These are phyloP conservation scores for Pyrenula massariospora DNA, from an alignment of 495 filamentous ascomycete genomes.

Conservation along the genomic window DNA sequence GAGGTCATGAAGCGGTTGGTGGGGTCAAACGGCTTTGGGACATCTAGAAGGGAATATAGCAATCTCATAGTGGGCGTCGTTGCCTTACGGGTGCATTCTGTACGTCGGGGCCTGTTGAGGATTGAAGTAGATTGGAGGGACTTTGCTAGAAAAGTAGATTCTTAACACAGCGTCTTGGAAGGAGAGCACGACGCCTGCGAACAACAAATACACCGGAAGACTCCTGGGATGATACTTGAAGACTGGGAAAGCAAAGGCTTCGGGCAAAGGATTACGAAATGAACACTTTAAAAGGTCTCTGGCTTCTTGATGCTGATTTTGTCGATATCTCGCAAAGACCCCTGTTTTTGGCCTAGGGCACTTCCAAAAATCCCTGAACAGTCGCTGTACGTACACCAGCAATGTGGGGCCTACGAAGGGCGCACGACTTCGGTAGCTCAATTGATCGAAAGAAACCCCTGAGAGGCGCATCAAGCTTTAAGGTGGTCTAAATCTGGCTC, in stretches of 20 bases:
- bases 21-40: slow-evolving; percentile 1
- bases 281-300: neutral
- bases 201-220: neutral
- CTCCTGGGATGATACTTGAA: neutral
- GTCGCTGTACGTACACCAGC: neutral
- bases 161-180: neutral
- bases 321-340: neutral
- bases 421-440: neutral
- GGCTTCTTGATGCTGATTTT: neutral
- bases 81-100: neutral
- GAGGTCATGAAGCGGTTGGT: slow-evolving; percentile 58
- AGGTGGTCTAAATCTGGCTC: neutral
- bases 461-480: neutral
- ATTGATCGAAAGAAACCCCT: neutral
- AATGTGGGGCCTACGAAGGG: neutral
- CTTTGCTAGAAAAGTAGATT: neutral
- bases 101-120: neutral
- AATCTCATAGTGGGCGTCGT: neutral
- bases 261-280: neutral
- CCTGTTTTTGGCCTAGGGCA: neutral
- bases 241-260: neutral
- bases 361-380: neutral
- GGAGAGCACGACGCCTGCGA: neutral
- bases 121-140: neutral
- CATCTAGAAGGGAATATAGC: neutral